These are phyloP conservation scores for Phylloporus sp. DNA, from an alignment of 1,284 basidiomycete species.

Conservation along the genomic window DNA sequence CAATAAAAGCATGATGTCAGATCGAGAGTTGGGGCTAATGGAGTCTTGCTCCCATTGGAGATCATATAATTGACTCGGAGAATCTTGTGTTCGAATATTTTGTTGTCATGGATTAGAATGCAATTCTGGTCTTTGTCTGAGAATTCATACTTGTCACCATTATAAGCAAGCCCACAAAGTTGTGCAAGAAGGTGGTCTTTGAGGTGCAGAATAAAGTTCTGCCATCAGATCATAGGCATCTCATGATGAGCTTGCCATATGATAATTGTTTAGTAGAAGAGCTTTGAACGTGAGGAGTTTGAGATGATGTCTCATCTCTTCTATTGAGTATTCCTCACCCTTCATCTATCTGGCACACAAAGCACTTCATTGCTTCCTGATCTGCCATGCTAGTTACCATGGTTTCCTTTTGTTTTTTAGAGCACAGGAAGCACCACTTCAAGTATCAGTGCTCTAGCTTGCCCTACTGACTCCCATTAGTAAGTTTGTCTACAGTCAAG, in stretches of 20 bases:
- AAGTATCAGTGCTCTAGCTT: no score
- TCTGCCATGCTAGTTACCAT: no score
- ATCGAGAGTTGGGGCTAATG: background rate
- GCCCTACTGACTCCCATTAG: no score
- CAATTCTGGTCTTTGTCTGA: conserved; percentile 26
- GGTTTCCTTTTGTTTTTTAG: no score
- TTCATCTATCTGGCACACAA: no score
- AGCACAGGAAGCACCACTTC: no score
- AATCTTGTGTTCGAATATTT: conserved; percentile 6
- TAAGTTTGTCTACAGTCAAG: no score
- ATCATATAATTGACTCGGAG: no score
- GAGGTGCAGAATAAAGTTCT: conserved; percentile 15
- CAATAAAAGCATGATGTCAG: background rate
- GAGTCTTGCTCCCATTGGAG: background rate
- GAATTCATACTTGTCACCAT: conserved; percentile 36
- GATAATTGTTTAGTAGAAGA: background rate
- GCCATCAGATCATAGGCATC: background rate
- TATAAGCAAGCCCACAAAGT: conserved; percentile 23
- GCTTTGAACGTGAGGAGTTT: no score
- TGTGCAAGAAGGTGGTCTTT: conserved; percentile 37
- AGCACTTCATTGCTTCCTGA: no score
- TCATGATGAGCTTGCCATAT: background rate
- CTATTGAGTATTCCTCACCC: no score
- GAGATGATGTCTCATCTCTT: no score
- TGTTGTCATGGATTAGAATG: conserved; percentile 16